A percentile compares a stretch with the other conserved stretches of the same genome.
These are phyloP conservation scores for Alternaria rosae DNA, from an alignment of 2,329 filamentous ascomycete species.

Conservation along the genomic window DNA sequence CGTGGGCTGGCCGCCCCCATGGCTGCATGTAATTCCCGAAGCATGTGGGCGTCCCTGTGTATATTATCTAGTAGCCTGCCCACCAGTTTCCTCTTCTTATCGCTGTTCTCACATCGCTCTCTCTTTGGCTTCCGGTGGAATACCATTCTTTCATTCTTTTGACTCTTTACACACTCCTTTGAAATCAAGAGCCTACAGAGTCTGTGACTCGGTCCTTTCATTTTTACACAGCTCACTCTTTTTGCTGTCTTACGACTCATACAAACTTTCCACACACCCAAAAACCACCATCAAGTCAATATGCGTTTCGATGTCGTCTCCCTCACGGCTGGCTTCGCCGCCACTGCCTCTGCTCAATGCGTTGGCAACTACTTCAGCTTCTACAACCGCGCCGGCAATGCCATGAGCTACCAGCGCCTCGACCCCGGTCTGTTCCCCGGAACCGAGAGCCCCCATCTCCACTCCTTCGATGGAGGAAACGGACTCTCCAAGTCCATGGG, in stretches of 20 bases:
- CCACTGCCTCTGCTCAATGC: slow-evolving; percentile 45
- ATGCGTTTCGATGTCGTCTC: slow-evolving; percentile 41
- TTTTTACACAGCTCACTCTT: slow-evolving; percentile 31
- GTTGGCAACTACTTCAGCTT: slow-evolving; percentile 50
- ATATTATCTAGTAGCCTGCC: slow-evolving; percentile 28
- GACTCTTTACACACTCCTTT: slow-evolving; percentile 35
- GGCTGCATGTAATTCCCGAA: slow-evolving; percentile 27
- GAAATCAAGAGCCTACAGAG: slow-evolving; percentile 27
- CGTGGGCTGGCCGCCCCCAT: slow-evolving; percentile 17
- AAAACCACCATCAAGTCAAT: slow-evolving; percentile 14
- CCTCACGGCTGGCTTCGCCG: slow-evolving; percentile 40
- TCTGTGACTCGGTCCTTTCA: slow-evolving; percentile 46
- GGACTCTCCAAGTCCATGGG: slow-evolving; percentile 35
- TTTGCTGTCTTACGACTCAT: slow-evolving; percentile 21
- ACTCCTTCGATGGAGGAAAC: slow-evolving; percentile 50
- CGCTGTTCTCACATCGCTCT: slow-evolving; percentile 15
- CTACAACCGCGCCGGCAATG: slow-evolving; percentile 45
- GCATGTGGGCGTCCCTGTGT: slow-evolving; percentile 22
- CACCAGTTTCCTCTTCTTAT: slow-evolving; percentile 26
- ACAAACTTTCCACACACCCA: slow-evolving; percentile 14
- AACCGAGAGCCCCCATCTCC: slow-evolving; percentile 43
- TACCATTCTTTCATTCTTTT: slow-evolving; percentile 43
- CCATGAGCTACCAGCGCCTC: slow-evolving; percentile 47
- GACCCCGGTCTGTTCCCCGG: slow-evolving; percentile 48
- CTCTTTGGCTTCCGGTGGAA: slow-evolving; percentile 33